Base-by-base conservation (phyloP, 1,284 basidiomycete species). In the Marasmius oreades region DNA sequence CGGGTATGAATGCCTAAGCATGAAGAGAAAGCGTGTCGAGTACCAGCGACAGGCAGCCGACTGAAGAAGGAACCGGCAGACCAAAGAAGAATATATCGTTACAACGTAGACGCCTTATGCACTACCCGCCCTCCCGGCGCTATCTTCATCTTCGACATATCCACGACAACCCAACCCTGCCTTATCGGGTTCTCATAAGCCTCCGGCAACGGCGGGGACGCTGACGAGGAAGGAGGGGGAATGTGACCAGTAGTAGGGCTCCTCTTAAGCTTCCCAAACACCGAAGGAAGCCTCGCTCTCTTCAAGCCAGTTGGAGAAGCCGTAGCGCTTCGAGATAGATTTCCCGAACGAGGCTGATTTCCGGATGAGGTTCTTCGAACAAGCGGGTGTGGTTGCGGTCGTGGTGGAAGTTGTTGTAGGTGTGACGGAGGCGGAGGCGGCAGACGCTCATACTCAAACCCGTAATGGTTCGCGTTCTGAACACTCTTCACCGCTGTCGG, bases 191-290 rank as follows among this genome's bases (percentile, higher is more conserved):
- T 33, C 5, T 26, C 31, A 11, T 31, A 31, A 10, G 28, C n/a
- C n/a, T n/a, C 10, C 28, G 28, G 10, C 28, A 31, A 31, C 4
- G 28, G 28, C 5, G 28, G 28, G 28, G 28, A 10, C 7, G n/a
- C 8, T 7, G 20, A 8, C 16, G n/a, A 20, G 16, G 39, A 16
- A 18, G 39, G 14, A 8, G 8, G 11, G 39, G 39, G 39, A n/a
- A n/a, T 14, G 20, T n/a, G 10, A n/a, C 39, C n/a, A 5, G 39
- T 42, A 16, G 39, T 42, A 42, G 39, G 11, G 39, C 39, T 42
- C 39, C 47, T 26, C 28, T 50, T 50, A 12, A 50, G 14, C 18
- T 31, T 50, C 28, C 47, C 47, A 50, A 50, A 50, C n/a, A 50
- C 47, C 4, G 26, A 31, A 14, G 47, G 47, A 33, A 50, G 47